These are phyloP conservation scores for Clonostachys rosea DNA, from an alignment of 2,329 filamentous ascomycete species.

Conservation along the genomic window DNA sequence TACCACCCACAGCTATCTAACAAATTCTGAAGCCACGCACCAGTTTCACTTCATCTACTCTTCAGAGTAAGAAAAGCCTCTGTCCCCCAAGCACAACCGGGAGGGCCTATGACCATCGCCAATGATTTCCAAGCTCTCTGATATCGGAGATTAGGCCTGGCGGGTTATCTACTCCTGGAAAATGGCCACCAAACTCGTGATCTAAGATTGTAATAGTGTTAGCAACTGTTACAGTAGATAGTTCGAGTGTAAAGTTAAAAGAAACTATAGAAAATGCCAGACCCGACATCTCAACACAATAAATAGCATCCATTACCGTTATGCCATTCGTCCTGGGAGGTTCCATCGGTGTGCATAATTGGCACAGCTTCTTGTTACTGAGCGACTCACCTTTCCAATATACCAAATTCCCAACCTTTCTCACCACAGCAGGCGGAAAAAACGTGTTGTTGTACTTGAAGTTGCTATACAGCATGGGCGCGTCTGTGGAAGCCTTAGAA, in stretches of 20 bases:
- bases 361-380: too few relatives aligned
- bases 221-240: background rate
- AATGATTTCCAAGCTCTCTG: slow-evolving; percentile 4
- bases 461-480: background rate
- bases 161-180: slow-evolving; percentile 6
- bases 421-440: slow-evolving; percentile 6
- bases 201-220: background rate
- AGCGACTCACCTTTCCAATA: slow-evolving; percentile 3
- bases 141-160: slow-evolving; percentile 3
- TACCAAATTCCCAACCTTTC: slow-evolving; percentile 9
- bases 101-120: background rate
- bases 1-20: too few relatives aligned
- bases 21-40: too few relatives aligned
- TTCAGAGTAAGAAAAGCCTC: too few relatives aligned
- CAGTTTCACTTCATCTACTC: too few relatives aligned
- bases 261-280: too few relatives aligned
- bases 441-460: slow-evolving; percentile 12
- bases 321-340: too few relatives aligned
- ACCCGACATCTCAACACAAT: too few relatives aligned
- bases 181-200: slow-evolving; percentile 6
- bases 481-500: background rate
- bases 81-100: too few relatives aligned
- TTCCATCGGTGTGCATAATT: too few relatives aligned
- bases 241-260: too few relatives aligned
- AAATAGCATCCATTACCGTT: too few relatives aligned